phyloP scores from a whole-genome alignment of 768 basidiomycete species.

The Gautieria morchelliformis region DNA sequence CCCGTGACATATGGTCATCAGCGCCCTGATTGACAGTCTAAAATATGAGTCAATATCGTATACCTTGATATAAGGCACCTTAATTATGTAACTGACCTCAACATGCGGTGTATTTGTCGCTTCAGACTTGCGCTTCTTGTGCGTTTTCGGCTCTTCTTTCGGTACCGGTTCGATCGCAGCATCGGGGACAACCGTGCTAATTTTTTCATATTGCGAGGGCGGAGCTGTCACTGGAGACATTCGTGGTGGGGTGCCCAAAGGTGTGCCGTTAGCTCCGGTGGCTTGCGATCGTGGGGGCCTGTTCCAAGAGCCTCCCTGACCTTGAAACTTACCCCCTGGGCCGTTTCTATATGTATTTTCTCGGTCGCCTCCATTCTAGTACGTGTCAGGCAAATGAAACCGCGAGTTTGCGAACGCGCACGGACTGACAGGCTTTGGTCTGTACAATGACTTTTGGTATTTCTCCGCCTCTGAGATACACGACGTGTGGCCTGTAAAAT shows the following conservation, averaged over 20 bases:
- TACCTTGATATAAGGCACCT: neutral
- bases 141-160: conserved; percentile 4
- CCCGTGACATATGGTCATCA: neutral
- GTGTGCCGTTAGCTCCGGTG: conserved; percentile 66
- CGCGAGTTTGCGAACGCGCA: neutral
- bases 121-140: conserved; percentile 14
- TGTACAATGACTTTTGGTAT: conserved; percentile 81
- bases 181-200: neutral
- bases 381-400: neutral
- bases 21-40: neutral
- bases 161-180: conserved; percentile 7
- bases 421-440: conserved; percentile 45
- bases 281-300: conserved; percentile 18
- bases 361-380: conserved; percentile 2
- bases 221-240: conserved; percentile 35
- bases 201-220: neutral
- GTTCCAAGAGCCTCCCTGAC: conserved; percentile 23
- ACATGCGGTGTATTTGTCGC: neutral
- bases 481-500: conserved; percentile 43
- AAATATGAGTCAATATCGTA: neutral
- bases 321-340: conserved; percentile 14
- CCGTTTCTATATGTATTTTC: conserved; percentile 4
- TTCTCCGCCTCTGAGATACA: conserved; percentile 92
- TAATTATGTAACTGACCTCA: neutral
- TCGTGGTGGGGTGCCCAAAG: conserved; percentile 52